Conservation (phyloP, 2,329 filamentous ascomycete genomes). For the Colletotrichum truncatum region DNA sequence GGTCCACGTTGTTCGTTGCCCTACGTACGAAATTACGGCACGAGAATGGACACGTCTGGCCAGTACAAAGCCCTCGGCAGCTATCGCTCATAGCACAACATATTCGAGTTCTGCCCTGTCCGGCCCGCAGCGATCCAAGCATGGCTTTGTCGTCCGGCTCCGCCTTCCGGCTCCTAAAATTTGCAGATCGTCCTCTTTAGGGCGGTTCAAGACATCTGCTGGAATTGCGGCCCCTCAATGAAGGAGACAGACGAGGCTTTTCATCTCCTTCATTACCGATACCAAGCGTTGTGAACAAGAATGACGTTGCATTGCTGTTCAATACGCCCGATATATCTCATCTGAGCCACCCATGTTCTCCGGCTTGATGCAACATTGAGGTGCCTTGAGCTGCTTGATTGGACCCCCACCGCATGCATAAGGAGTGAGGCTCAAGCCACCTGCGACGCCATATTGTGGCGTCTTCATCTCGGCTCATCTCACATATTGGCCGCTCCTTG, state of each 20-base stretch:
- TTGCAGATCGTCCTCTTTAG: constrained; percentile 27
- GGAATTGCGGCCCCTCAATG: constrained; percentile 13
- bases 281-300: background rate
- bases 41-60: constrained; percentile 1
- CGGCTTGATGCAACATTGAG: constrained; percentile 4
- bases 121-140: background rate
- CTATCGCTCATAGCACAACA: background rate
- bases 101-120: background rate
- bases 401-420: background rate
- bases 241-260: constrained; percentile 7
- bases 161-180: constrained; percentile 13
- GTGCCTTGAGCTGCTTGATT: background rate
- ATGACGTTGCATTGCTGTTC: constrained; percentile 15
- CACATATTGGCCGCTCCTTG: background rate
- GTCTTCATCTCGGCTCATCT: background rate
- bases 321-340: constrained; percentile 3
- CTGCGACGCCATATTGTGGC: constrained; percentile 1
- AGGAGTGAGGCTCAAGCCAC: constrained; percentile 4
- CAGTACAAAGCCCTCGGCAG: background rate
- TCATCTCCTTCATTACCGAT: constrained; percentile 17
- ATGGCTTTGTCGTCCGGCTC: constrained; percentile 18
- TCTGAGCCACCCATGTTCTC: constrained; percentile 8
- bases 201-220: constrained; percentile 3
- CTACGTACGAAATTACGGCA: constrained; percentile 20
- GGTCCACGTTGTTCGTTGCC: constrained; percentile 15